These are phyloP conservation scores for Mesembryanthemum crystallinum DNA, from an alignment of 148 eudicot species.

Conservation along the genomic window DNA sequence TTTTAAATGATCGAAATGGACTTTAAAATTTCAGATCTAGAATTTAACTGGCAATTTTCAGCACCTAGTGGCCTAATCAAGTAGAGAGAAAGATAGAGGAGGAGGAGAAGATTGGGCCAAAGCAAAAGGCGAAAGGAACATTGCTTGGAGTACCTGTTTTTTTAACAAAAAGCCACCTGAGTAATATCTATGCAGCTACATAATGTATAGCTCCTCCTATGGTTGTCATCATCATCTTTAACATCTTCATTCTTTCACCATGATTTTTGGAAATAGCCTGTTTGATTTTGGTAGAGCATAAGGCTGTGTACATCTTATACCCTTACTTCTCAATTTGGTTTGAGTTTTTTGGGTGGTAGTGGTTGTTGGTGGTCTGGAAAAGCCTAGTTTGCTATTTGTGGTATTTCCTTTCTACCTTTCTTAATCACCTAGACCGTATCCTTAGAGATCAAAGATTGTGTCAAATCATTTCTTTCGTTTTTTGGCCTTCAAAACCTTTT, in stretches of 20 bases:
- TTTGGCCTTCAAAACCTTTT: too few species aligned
- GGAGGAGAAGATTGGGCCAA: too few species aligned
- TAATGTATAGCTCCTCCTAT: background rate
- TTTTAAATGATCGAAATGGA: too few species aligned
- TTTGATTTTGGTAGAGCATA: background rate
- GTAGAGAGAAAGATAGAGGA: too few species aligned
- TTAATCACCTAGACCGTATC: background rate
- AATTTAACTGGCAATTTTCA: too few species aligned
- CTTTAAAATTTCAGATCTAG: too few species aligned
- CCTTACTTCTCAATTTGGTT: background rate
- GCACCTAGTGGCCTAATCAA: too few species aligned
- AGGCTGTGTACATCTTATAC: slow-evolving; percentile 1
- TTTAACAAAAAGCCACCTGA: too few species aligned
- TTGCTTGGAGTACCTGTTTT: too few species aligned
- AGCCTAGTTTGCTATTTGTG: background rate
- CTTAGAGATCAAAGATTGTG: background rate
- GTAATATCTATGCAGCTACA: too few species aligned
- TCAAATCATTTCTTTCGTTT: background rate
- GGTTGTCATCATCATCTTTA: background rate
- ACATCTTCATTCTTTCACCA: background rate
- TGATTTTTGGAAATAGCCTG: background rate
- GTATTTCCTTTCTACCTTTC: background rate
- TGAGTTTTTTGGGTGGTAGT: background rate
- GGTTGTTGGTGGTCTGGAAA: background rate
- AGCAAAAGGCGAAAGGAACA: too few species aligned